Conservation (phyloP, 2,329 filamentous ascomycete genomes). For the Alternaria arborescens region DNA sequence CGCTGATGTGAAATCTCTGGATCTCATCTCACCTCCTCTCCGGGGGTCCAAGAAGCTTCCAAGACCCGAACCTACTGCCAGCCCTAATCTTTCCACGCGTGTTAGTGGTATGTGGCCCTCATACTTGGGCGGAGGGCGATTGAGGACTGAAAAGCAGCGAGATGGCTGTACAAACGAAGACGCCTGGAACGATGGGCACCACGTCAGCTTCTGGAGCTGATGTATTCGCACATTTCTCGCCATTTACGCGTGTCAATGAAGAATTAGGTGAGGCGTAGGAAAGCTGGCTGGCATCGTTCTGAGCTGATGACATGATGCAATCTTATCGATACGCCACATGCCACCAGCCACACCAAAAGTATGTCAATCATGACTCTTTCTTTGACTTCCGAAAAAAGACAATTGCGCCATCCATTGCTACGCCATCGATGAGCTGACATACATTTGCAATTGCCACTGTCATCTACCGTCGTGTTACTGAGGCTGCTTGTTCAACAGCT, state of each 20-base stretch:
- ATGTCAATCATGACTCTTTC: slow-evolving; percentile 7
- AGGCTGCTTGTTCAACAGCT: background rate
- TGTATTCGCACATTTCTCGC: slow-evolving; percentile 22
- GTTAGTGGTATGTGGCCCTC: slow-evolving; percentile 92
- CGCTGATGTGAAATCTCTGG: background rate
- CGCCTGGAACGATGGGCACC: background rate
- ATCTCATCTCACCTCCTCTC: slow-evolving; percentile 69
- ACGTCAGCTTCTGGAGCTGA: slow-evolving; percentile 18
- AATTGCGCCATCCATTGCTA: background rate
- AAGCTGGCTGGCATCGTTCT: background rate
- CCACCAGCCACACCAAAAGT: slow-evolving; percentile 20
- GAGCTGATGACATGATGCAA: slow-evolving; percentile 19
- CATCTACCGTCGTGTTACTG: background rate
- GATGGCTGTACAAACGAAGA: background rate
- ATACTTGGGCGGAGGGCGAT: slow-evolving; percentile 86
- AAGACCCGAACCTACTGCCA: slow-evolving; percentile 70
- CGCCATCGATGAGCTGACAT: background rate
- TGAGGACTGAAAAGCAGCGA: slow-evolving; percentile 79
- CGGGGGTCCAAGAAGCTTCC: slow-evolving; percentile 75
- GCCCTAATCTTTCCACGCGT: slow-evolving; percentile 73
- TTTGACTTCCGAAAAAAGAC: background rate
- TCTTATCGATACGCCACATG: slow-evolving; percentile 38
- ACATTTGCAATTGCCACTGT: background rate
- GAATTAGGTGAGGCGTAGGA: background rate
- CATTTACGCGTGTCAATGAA: slow-evolving; percentile 18